phyloP scores from a whole-genome alignment of 1,284 basidiomycete genomes.

The Laetiporus sulphureus region DNA sequence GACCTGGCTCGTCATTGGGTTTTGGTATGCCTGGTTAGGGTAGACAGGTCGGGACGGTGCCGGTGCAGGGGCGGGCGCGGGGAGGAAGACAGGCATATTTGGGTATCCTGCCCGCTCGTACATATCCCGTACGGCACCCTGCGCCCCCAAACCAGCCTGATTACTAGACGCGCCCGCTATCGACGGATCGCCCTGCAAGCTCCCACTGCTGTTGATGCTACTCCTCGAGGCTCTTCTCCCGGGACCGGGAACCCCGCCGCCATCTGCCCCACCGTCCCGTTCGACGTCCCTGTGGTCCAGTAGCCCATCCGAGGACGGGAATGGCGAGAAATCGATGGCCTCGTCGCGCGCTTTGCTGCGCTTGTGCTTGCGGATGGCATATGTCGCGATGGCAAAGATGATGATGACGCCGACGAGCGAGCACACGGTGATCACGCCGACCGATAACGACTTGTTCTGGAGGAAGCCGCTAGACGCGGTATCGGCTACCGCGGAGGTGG shows the following conservation, averaged over 20 bases:
- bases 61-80: background rate
- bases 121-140: slow-evolving; percentile 13
- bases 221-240: slow-evolving; percentile 3
- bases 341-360: slow-evolving; percentile 38
- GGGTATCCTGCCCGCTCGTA: slow-evolving; percentile 14
- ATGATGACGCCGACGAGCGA: slow-evolving; percentile 45
- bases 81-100: slow-evolving; percentile 9
- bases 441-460: slow-evolving; percentile 53
- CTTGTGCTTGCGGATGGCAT: slow-evolving; percentile 42
- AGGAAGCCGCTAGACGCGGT: slow-evolving; percentile 37
- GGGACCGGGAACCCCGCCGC: background rate
- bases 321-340: slow-evolving; percentile 41
- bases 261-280: slow-evolving; percentile 21
- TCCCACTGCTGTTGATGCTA: slow-evolving; percentile 30
- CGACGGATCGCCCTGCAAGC: slow-evolving; percentile 20
- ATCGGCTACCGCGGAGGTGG: slow-evolving; percentile 9
- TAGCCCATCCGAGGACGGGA: slow-evolving; percentile 7
- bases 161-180: slow-evolving; percentile 1
- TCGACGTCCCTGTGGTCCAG: slow-evolving; percentile 7
- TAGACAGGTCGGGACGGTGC: slow-evolving; percentile 2
- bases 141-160: background rate
- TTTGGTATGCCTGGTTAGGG: slow-evolving; percentile 4
- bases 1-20: background rate
- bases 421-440: slow-evolving; percentile 48
- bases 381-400: slow-evolving; percentile 38